Percentiles rank a stretch among this genome's conserved stretches.
These are phyloP conservation scores for Nicotiana tabacum DNA, from an alignment of 257 asterid genomes.

Conservation along the genomic window DNA sequence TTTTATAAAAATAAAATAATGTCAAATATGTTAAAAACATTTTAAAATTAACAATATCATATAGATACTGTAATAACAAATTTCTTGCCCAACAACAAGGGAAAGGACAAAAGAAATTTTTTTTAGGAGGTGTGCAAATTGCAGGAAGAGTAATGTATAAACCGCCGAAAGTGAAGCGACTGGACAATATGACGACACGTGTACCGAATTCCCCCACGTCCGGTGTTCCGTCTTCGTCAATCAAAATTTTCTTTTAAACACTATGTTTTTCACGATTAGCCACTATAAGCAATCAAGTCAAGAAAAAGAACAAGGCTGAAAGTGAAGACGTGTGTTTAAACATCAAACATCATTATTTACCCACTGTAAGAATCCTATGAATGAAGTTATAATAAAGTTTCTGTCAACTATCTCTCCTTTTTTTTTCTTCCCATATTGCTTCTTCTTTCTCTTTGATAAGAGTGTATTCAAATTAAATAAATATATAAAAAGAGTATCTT, in stretches of 20 bases:
- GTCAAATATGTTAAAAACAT: background rate
- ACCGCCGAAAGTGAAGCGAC: background rate
- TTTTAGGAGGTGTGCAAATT: background rate
- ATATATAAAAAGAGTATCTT: background rate
- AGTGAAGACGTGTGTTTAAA: constrained; percentile 9
- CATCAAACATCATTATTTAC: background rate
- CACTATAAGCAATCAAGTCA: background rate
- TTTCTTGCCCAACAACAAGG: background rate
- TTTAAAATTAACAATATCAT: no score
- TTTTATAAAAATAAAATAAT: no score
- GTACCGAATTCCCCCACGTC: background rate
- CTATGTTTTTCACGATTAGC: background rate
- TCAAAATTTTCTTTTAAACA: background rate
- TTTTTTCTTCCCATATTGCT: no score
- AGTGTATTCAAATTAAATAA: no score
- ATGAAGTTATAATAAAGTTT: constrained; percentile 2
- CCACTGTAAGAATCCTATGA: constrained; percentile 8
- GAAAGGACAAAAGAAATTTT: background rate
- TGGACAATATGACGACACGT: background rate
- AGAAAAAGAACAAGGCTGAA: background rate
- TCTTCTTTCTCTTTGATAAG: no score
- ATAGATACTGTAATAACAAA: no score
- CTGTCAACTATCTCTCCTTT: background rate
- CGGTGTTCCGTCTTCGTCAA: background rate
- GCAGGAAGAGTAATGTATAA: background rate